These are phyloP conservation scores for Furcasterigmium furcatum DNA, from an alignment of 2,329 filamentous ascomycete genomes.

Conservation along the genomic window DNA sequence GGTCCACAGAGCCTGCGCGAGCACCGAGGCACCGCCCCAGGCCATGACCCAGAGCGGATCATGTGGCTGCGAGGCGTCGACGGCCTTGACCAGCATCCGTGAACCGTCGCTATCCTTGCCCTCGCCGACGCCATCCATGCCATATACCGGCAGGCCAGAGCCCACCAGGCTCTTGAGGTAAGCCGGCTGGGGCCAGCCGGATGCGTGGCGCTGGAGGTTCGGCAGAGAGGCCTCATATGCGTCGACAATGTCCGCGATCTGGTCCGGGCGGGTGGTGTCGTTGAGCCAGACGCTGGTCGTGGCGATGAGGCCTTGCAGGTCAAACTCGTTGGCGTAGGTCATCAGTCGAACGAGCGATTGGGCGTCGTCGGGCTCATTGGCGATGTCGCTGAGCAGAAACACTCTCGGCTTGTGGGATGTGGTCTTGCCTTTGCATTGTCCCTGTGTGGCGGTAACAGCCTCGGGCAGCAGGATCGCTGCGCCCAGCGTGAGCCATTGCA, in stretches of 20 bases:
- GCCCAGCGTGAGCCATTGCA: no score
- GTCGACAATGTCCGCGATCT: no score
- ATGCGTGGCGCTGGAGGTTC: constrained; percentile 44
- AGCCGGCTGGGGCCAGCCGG: no score
- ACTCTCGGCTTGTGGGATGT: constrained; percentile 32
- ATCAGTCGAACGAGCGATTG: constrained; percentile 39
- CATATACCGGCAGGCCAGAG: constrained; percentile 32
- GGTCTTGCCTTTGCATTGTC: no score
- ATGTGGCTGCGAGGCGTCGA: constrained; percentile 23
- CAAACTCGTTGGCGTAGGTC: constrained; percentile 40
- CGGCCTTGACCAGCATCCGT: constrained; percentile 31
- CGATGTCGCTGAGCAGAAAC: constrained; percentile 38
- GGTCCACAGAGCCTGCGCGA: constrained; percentile 42
- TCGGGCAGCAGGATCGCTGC: no score
- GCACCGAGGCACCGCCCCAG: constrained; percentile 50
- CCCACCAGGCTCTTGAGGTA: constrained; percentile 35
- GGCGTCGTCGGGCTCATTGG: constrained; percentile 41
- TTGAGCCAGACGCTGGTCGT: constrained; percentile 41
- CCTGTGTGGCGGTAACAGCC: no score
- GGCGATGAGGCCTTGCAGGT: constrained; percentile 37
- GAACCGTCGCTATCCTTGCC: constrained; percentile 30
- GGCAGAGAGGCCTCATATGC: constrained; percentile 36
- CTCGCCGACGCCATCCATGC: constrained; percentile 22
- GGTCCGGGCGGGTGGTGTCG: constrained; percentile 31
- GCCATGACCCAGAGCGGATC: constrained; percentile 45